Conservation (phyloP, 2,329 filamentous ascomycete genomes). For the Xylaria sp. region DNA sequence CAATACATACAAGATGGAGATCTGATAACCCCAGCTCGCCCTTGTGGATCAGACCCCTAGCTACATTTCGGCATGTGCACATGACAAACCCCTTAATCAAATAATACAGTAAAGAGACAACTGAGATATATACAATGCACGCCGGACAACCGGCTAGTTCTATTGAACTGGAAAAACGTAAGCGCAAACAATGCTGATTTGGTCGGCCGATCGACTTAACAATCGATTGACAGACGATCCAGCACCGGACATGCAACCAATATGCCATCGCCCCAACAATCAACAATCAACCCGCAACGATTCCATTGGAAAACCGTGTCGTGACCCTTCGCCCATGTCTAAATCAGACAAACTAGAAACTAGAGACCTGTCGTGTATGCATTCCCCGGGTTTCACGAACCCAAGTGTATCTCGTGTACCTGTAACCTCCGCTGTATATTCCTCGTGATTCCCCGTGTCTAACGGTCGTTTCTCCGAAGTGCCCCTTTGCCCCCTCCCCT, state of each 20-base stretch:
- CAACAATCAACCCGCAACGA: background rate
- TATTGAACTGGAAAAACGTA: constrained; percentile 11
- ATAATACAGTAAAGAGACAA: background rate
- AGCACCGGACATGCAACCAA: background rate
- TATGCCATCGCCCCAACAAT: constrained; percentile 6
- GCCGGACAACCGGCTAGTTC: constrained; percentile 4
- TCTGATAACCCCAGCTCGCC: background rate
- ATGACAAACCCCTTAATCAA: no score
- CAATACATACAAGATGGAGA: background rate
- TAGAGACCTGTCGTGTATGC: constrained; percentile 22
- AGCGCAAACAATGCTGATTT: constrained; percentile 12
- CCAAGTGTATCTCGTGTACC: constrained; percentile 20
- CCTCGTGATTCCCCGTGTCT: background rate
- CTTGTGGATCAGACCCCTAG: no score
- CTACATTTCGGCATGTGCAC: background rate
- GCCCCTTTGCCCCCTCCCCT: background rate
- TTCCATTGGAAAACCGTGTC: constrained; percentile 15
- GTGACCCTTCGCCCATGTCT: constrained; percentile 20
- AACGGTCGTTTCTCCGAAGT: background rate
- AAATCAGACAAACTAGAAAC: constrained; percentile 23
- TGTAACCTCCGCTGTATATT: background rate
- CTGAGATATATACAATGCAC: constrained; percentile 20
- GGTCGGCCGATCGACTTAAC: background rate
- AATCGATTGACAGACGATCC: constrained; percentile 9
- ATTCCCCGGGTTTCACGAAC: constrained; percentile 1